Percentiles rank a stretch among this genome's conserved stretches.
These are phyloP conservation scores for Papiliotrema laurentii DNA, from an alignment of 1,284 basidiomycete genomes.

Conservation along the genomic window DNA sequence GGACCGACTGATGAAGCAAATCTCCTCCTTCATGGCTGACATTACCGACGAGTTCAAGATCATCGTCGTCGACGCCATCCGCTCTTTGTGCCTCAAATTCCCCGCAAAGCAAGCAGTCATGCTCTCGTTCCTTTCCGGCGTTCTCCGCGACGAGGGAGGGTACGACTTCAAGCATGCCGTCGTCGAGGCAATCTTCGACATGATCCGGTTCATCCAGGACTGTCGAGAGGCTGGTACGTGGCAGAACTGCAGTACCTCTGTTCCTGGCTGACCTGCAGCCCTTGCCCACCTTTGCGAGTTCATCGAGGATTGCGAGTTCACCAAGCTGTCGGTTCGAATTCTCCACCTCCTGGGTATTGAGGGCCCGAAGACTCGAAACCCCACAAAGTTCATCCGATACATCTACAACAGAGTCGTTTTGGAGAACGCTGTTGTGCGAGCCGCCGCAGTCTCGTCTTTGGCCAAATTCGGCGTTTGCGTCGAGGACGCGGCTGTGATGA, in stretches of 20 bases:
- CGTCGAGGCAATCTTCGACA: slow-evolving; percentile 99
- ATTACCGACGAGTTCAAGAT: slow-evolving; percentile 99
- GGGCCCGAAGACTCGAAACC: slow-evolving; percentile 90
- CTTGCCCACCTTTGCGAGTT: slow-evolving; percentile 99
- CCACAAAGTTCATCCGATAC: slow-evolving; percentile 97
- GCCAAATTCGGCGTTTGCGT: slow-evolving; percentile 96
- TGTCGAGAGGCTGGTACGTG: slow-evolving; percentile 71
- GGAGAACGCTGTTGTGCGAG: slow-evolving; percentile 96
- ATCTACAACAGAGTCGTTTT: slow-evolving; percentile 99
- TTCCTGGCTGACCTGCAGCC: slow-evolving; percentile 53
- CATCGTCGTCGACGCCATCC: slow-evolving; percentile 97
- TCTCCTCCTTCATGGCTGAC: slow-evolving; percentile 97
- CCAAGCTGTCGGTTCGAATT: slow-evolving; percentile 95
- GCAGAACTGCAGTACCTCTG: neutral
- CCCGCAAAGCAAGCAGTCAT: slow-evolving; percentile 92
- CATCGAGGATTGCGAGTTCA: slow-evolving; percentile 99
- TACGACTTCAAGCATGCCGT: slow-evolving; percentile 99
- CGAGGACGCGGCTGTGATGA: slow-evolving; percentile 69
- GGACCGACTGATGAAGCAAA: slow-evolving; percentile 98
- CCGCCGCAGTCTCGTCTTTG: slow-evolving; percentile 89
- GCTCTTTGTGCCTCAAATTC: slow-evolving; percentile 98
- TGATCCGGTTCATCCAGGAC: slow-evolving; percentile 96
- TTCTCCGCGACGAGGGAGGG: slow-evolving; percentile 93
- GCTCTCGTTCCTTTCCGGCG: slow-evolving; percentile 90
- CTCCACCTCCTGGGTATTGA: slow-evolving; percentile 92